phyloP scores from a whole-genome alignment of 306 rosid species.

The Dicorynia guianensis region DNA sequence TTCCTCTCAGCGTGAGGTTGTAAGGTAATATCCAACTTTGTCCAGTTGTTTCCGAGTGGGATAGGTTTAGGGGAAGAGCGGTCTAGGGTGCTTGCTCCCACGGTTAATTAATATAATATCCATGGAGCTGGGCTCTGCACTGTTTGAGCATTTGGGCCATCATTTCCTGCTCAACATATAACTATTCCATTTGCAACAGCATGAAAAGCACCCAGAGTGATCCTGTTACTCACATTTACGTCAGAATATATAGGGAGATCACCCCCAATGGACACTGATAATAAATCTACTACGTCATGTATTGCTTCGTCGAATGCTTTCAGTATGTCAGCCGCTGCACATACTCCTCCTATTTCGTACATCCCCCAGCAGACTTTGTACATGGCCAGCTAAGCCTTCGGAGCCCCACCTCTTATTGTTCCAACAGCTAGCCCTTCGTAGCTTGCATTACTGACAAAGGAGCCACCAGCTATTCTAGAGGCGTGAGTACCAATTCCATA shows the following conservation, averaged over 20 bases:
- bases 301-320: conserved; percentile 59
- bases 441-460: conserved; percentile 42
- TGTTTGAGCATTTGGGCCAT: conserved; percentile 52
- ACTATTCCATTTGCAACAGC: conserved; percentile 60
- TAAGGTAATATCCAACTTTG: conserved; percentile 45
- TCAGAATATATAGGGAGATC: conserved; percentile 43
- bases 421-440: conserved; percentile 58
- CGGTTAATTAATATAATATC: conserved; percentile 54
- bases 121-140: conserved; percentile 56
- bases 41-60: conserved; percentile 56
- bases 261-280: conserved; percentile 51
- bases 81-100: conserved; percentile 55
- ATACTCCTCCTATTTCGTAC: conserved; percentile 28
- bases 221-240: conserved; percentile 41
- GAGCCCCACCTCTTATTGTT: conserved; percentile 59
- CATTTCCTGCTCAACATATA: conserved; percentile 52
- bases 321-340: conserved; percentile 54
- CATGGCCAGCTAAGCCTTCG: conserved; percentile 52
- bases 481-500: conserved; percentile 58
- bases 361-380: conserved; percentile 62
- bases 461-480: conserved; percentile 56
- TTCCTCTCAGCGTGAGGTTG: not conserved
- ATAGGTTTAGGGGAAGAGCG: conserved; percentile 58
- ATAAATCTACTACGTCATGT: conserved; percentile 59
- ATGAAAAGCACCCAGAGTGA: conserved; percentile 57